A percentile compares a stretch with the other conserved stretches of the same genome.
These are phyloP conservation scores for Verticillium longisporum DNA, from an alignment of 2,329 filamentous ascomycete species.

Conservation along the genomic window DNA sequence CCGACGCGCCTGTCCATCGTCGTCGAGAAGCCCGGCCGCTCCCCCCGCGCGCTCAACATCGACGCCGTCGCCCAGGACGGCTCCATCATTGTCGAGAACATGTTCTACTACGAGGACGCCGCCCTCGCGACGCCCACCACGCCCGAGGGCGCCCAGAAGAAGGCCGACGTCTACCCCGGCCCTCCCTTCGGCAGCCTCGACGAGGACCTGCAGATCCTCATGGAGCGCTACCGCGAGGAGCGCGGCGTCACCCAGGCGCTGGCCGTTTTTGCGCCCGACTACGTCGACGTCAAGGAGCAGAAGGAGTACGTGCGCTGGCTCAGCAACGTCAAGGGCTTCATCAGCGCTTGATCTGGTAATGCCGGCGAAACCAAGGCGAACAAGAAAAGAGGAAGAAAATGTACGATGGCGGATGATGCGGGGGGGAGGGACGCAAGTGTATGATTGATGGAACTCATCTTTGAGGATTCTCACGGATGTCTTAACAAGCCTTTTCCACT, in stretches of 20 bases:
- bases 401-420: not conserved
- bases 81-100: constrained; percentile 79
- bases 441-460: not conserved
- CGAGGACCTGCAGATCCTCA: constrained; percentile 85
- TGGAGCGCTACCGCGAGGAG: constrained; percentile 94
- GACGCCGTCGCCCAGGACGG: constrained; percentile 84
- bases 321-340: constrained; percentile 76
- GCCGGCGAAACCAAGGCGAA: not conserved
- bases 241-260: constrained; percentile 82
- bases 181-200: constrained; percentile 92
- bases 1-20: constrained; percentile 80
- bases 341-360: constrained; percentile 53
- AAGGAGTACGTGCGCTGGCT: constrained; percentile 92
- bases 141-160: constrained; percentile 69
- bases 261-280: constrained; percentile 88
- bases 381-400: not conserved
- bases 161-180: constrained; percentile 77
- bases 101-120: constrained; percentile 78
- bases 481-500: not conserved
- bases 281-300: constrained; percentile 98
- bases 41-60: constrained; percentile 69
- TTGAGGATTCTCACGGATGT: not conserved
- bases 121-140: constrained; percentile 69
- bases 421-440: not conserved
- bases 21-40: constrained; percentile 75